Conservation (phyloP, 2,329 filamentous ascomycete species). For the Rasamsonia emersonii region DNA sequence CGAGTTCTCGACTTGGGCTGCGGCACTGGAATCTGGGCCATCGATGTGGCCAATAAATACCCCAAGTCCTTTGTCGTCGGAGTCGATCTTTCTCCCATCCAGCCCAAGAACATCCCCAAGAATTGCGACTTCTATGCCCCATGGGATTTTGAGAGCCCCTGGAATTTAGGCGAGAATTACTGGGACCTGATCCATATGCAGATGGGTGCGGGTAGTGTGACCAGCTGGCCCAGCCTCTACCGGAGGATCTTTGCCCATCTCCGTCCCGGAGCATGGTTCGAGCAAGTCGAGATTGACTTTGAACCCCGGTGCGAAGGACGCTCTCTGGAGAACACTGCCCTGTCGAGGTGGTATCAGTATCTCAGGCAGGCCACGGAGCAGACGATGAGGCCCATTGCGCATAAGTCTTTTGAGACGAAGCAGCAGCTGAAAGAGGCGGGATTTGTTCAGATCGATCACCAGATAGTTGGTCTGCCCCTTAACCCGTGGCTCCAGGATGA, state of each 20-base stretch:
- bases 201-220: constrained; percentile 68
- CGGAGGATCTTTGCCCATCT: constrained; percentile 63
- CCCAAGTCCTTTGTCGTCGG: constrained; percentile 52
- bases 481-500: constrained; percentile 63
- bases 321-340: constrained; percentile 46
- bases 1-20: constrained; percentile 63
- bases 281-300: constrained; percentile 87
- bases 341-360: constrained; percentile 61
- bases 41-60: constrained; percentile 69
- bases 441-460: constrained; percentile 70
- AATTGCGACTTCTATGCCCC: constrained; percentile 59
- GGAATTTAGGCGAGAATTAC: constrained; percentile 57
- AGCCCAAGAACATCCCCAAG: constrained; percentile 59
- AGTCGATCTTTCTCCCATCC: constrained; percentile 54
- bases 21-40: constrained; percentile 85
- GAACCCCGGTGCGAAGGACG: constrained; percentile 63
- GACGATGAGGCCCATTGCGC: constrained; percentile 56
- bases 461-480: constrained; percentile 59
- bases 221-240: constrained; percentile 68
- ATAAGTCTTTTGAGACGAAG: constrained; percentile 50
- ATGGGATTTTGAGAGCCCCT: constrained; percentile 70
- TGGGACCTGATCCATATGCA: constrained; percentile 81
- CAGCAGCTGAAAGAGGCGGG: constrained; percentile 59
- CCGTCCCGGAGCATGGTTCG: constrained; percentile 66
- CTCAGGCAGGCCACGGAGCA: constrained; percentile 60